Evolutionary conservation across 441 rosid genomes (phyloP).

Genomic region (Dalechampia spathulata): DNA sequence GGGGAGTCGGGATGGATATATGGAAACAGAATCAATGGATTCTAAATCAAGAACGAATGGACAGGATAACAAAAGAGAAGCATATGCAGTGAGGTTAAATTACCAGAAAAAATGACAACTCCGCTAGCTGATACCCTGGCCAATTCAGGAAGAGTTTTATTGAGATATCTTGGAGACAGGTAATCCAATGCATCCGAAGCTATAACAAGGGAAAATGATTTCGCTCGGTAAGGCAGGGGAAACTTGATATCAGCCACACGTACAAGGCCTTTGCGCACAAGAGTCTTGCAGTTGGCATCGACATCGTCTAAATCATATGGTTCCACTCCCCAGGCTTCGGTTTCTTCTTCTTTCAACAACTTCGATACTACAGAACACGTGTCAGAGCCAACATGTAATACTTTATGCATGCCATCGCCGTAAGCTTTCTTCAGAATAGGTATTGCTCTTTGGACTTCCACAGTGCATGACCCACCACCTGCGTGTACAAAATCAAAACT

Average conservation of each 20-base stretch:
- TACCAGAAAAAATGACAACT: constrained; percentile 54
- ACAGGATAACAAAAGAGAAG: no score
- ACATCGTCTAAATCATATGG: constrained; percentile 67
- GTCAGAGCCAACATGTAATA: constrained; percentile 60
- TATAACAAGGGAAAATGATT: constrained; percentile 58
- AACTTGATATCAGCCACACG: constrained; percentile 68
- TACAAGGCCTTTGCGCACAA: constrained; percentile 56
- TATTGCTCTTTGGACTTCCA: constrained; percentile 45
- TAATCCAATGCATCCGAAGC: constrained; percentile 68
- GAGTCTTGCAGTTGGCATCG: constrained; percentile 44
- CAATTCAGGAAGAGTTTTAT: constrained; percentile 59
- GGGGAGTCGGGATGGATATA: no score
- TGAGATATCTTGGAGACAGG: constrained; percentile 64
- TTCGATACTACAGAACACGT: constrained; percentile 56
- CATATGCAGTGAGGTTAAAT: not conserved
- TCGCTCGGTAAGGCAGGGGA: constrained; percentile 55
- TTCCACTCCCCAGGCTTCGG: constrained; percentile 68
- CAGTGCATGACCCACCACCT: constrained; percentile 52
- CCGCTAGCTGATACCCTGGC: constrained; percentile 59
- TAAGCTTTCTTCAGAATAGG: constrained; percentile 54
- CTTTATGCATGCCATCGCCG: constrained; percentile 59
- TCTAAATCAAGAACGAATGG: no score
- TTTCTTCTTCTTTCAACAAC: constrained; percentile 51
- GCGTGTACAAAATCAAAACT: constrained; percentile 8
- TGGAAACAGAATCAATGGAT: no score